A percentile compares a stretch with the other conserved stretches of the same genome.
These are phyloP conservation scores for Pestalotiopsis sp. DNA, from an alignment of 2,329 filamentous ascomycete species.

Conservation along the genomic window DNA sequence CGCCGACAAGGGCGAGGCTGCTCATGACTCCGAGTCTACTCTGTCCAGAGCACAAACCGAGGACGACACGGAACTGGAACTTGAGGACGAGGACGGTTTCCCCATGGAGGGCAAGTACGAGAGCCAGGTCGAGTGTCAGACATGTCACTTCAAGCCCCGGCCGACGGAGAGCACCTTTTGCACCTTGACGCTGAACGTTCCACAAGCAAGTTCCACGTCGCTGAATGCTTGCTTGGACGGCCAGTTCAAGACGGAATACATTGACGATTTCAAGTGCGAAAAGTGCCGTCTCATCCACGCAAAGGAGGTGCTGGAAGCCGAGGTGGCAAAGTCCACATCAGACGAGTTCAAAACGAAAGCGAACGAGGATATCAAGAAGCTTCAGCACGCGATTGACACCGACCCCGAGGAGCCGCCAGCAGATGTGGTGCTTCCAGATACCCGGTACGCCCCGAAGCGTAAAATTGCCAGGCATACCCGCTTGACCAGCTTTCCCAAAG, in stretches of 20 bases:
- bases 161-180: slow-evolving; percentile 85
- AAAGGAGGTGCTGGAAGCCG: slow-evolving; percentile 62
- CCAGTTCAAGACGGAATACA: slow-evolving; percentile 92
- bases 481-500: slow-evolving; percentile 84
- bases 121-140: slow-evolving; percentile 92
- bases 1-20: slow-evolving; percentile 18
- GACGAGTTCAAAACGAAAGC: slow-evolving; percentile 54
- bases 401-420: slow-evolving; percentile 80
- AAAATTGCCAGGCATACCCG: slow-evolving; percentile 86
- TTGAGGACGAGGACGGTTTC: slow-evolving; percentile 69
- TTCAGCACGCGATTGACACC: slow-evolving; percentile 72
- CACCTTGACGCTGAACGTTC: slow-evolving; percentile 89
- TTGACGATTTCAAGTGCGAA: slow-evolving; percentile 96
- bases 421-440: slow-evolving; percentile 75
- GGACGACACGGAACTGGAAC: slow-evolving; percentile 32
- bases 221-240: slow-evolving; percentile 90
- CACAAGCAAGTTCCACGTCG: slow-evolving; percentile 78
- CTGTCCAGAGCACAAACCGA: slow-evolving; percentile 20
- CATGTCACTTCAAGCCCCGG: slow-evolving; percentile 87
- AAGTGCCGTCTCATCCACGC: slow-evolving; percentile 87
- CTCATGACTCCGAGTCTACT: slow-evolving; percentile 14
- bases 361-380: slow-evolving; percentile 62
- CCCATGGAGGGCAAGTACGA: slow-evolving; percentile 91
- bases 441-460: slow-evolving; percentile 75
- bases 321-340: slow-evolving; percentile 58